Base-by-base conservation (phyloP, 2,329 filamentous ascomycete genomes). In the Aspergillus sp. region DNA sequence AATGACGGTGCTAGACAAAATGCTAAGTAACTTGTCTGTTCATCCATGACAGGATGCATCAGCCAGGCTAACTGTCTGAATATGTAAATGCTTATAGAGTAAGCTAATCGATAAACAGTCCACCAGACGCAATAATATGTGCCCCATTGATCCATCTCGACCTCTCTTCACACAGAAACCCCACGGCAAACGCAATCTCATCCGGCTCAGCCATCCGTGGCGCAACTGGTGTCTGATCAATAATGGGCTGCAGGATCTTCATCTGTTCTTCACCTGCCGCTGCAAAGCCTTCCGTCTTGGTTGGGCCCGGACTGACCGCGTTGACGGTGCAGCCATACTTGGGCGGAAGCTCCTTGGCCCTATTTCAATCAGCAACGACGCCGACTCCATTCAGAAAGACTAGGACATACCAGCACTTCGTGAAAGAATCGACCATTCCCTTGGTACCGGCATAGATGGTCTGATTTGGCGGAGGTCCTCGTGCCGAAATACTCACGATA, bases 391-490 rank as follows among this genome's bases (percentile, higher is more conserved):
- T 61, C 8, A 63, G 12, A 12, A 36, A 2, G n/a, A 15, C 5
- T 6, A 2, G 12, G 23, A 52, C 65, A 15, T 6, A 65, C 77
- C 81, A 82, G 43, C 73, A 74, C 23, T 73, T 70, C 1, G 81
- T 83, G 57, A 82, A 81, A 2, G 73, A 74, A 62, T 82, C 81
- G 1, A 81, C 73, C 78, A 82, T 81, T n/a, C 78, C 79, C 65
- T 83, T 83, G 8, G 78, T 81, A 0, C 80, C 80, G 3, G 79
- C 78, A 65, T 83, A 83, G 60, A 83, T 79, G n/a, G 79, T 81
- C 63, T 79, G 77, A 59, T 65, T 67, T 2, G 65, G 64, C 6
- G 76, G 75, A 2, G 71, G 72, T 15, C 63, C 75, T 5, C 74
- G 69, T 30, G 76, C 69, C 13, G 74, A 75, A 36, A 77, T 72